Conservation (phyloP, 2,329 filamentous ascomycete species). For the Blumeriella jaapii region DNA sequence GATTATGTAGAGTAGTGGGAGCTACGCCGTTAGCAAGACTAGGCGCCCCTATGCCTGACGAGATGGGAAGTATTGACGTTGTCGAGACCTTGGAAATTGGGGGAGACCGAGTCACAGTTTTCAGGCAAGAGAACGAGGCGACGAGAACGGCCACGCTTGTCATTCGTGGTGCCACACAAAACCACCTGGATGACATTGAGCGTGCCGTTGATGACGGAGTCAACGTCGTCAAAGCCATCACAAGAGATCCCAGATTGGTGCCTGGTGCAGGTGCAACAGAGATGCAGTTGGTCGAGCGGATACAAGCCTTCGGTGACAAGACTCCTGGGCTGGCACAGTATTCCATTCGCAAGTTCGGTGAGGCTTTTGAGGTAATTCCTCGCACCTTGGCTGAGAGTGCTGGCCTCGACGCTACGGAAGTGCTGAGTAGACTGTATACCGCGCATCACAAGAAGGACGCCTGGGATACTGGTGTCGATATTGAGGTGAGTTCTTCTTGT, state of each 20-base stretch:
- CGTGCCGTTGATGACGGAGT: conserved; percentile 95
- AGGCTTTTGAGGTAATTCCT: conserved; percentile 95
- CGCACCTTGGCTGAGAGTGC: conserved; percentile 90
- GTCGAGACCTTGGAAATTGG: conserved; percentile 98
- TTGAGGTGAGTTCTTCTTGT: conserved; percentile 48
- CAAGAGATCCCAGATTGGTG: conserved; percentile 80
- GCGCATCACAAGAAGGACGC: conserved; percentile 81
- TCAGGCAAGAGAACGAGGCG: conserved; percentile 87
- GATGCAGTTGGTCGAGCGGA: conserved; percentile 83
- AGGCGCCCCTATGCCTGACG: conserved; percentile 98
- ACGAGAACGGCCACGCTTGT: conserved; percentile 92
- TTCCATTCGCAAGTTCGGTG: conserved; percentile 92
- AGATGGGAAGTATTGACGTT: conserved; percentile 90
- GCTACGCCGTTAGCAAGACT: conserved; percentile 92
- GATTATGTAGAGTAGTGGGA: conserved; percentile 90
- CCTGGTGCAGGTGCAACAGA: conserved; percentile 92
- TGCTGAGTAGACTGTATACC: conserved; percentile 83
- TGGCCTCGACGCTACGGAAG: conserved; percentile 93
- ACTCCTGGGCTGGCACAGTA: conserved; percentile 90
- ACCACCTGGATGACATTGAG: conserved; percentile 95
- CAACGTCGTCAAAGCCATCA: conserved; percentile 97
- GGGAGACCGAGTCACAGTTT: conserved; percentile 94
- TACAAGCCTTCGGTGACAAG: conserved; percentile 83
- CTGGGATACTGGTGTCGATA: conserved; percentile 88
- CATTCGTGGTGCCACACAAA: conserved; percentile 89